Evolutionary conservation across 352 stramenopile genomes (phyloP), one percentile per base, ranked within the genome.

Genomic region (Phytophthora sp.): DNA sequence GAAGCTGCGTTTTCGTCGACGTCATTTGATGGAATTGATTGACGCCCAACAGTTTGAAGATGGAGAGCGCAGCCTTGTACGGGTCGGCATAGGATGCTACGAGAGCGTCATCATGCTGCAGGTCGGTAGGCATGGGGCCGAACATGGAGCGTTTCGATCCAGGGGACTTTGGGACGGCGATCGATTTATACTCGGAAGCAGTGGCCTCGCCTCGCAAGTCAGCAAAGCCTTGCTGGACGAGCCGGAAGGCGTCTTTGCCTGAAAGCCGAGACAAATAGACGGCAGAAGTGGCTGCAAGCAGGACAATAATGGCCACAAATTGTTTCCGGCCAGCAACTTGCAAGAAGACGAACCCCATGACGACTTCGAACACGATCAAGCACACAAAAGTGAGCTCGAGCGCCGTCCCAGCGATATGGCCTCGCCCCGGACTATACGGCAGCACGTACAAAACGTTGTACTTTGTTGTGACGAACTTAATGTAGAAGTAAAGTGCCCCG

Each of bases 361-460:
- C 79, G 18, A 92, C 60, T 54, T 94, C 82, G 55, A 93, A 91
- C 24, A 91, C 45, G 24, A 94, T 56, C 33, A 94, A 66, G 27
- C 82, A 86, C 20, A 76, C 77, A 41, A 91, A 87, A 6, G 85
- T 77, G 61, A 94, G 78, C 36, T 71, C 77, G 53, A 88, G 77
- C 3, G 82, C 76, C 0, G 84, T 92, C 51, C 78, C 74, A 23
- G 82, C 80, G 27, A 93, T 76, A 58, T 92, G 79, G 21, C 82
- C 85, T 21, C 81, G 77, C 7, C 86, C 86, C 5, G 84, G 71
- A 23, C 69, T 92, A 63, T 86, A 89, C 12, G 84, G 82, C 20
- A 88, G 56, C 26, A 94, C 86, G 46, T 94, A 94, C 9, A 94
- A 47, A 47, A 89, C 84, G 54, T 93, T 93, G 76, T 94, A 94